Conservation (phyloP, 202 grass and related monocot species). For the Musa balbisiana region DNA sequence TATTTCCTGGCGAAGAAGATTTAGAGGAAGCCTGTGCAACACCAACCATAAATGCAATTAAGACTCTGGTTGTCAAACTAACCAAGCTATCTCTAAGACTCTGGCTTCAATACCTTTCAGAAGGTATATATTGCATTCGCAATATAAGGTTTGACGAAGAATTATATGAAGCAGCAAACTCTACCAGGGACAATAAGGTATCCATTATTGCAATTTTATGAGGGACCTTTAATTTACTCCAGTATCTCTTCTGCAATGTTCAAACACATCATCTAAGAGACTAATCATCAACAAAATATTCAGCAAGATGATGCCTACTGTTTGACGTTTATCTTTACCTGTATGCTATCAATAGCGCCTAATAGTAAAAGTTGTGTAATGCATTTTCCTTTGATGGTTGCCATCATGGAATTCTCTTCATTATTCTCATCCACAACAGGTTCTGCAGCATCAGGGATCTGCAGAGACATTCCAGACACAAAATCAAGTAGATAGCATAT, state of each 20-base stretch:
- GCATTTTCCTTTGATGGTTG: slow-evolving; percentile 91
- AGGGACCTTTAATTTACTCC: slow-evolving; percentile 60
- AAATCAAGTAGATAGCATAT: slow-evolving; percentile 14
- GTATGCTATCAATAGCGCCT: slow-evolving; percentile 88
- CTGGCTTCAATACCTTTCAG: slow-evolving; percentile 56
- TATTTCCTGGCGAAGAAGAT: slow-evolving; percentile 95
- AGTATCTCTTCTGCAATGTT: slow-evolving; percentile 77
- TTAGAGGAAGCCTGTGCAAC: slow-evolving; percentile 65
- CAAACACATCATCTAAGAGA: background rate
- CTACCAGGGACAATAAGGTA: slow-evolving; percentile 82
- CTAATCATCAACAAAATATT: background rate
- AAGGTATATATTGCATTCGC: slow-evolving; percentile 84
- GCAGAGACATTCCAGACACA: slow-evolving; percentile 27
- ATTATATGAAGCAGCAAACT: slow-evolving; percentile 98
- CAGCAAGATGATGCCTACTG: background rate
- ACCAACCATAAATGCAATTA: slow-evolving; percentile 27
- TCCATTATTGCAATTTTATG: slow-evolving; percentile 90
- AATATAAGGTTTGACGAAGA: slow-evolving; percentile 87
- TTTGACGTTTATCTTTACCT: slow-evolving; percentile 34
- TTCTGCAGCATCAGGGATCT: slow-evolving; percentile 51
- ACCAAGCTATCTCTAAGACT: slow-evolving; percentile 13
- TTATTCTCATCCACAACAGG: slow-evolving; percentile 52
- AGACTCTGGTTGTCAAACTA: slow-evolving; percentile 20
- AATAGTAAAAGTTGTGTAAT: slow-evolving; percentile 88
- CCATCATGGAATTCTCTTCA: slow-evolving; percentile 70